phyloP scores from a whole-genome alignment of 75 land plant species.

The Cunninghamia lanceolata region DNA sequence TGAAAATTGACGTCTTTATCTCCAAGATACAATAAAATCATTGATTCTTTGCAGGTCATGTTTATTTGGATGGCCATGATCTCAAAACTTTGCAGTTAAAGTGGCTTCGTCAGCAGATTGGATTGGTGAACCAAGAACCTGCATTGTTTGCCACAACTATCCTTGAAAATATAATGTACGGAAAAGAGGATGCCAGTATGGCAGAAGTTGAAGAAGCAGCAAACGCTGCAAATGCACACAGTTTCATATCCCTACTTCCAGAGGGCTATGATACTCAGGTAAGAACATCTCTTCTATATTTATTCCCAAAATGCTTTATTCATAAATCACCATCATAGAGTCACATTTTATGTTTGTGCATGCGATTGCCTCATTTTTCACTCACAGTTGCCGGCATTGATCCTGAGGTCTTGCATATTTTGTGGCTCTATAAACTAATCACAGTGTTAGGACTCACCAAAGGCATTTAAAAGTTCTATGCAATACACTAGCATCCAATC shows the following conservation, averaged over 20 bases:
- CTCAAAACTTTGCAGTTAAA: constrained; percentile 69
- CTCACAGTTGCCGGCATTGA: neutral
- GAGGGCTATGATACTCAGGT: constrained; percentile 84
- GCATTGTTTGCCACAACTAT: constrained; percentile 93
- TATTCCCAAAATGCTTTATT: neutral
- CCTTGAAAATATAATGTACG: constrained; percentile 84
- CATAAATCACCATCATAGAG: neutral
- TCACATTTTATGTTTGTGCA: neutral
- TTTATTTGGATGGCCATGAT: constrained; percentile 77
- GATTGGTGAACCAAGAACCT: constrained; percentile 96
- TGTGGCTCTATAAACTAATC: neutral
- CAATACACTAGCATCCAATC: neutral
- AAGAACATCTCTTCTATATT: neutral
- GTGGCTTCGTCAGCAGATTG: constrained; percentile 94
- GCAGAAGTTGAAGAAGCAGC: constrained; percentile 91
- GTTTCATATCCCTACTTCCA: constrained; percentile 78
- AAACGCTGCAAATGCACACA: constrained; percentile 90
- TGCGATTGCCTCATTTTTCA: neutral
- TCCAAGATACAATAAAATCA: neutral
- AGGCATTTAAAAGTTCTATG: neutral
- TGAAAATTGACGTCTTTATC: neutral
- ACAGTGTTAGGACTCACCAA: neutral
- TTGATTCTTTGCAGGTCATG: constrained; percentile 50
- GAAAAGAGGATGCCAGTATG: constrained; percentile 75
- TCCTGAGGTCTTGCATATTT: neutral